phyloP scores from a whole-genome alignment of 2,329 filamentous ascomycete species.

The Fusarium incarnatum region DNA sequence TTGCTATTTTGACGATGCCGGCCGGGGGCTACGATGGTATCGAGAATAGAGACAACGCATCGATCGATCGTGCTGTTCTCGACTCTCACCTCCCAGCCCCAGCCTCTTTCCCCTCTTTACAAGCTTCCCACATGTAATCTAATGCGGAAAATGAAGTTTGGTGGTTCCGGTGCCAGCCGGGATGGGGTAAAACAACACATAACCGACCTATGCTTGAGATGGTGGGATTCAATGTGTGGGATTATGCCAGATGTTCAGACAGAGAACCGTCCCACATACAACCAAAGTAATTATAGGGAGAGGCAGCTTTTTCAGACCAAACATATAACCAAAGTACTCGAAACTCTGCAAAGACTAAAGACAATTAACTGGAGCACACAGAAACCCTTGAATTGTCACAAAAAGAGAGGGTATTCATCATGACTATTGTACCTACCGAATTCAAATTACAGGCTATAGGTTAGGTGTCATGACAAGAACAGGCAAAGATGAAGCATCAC shows the following conservation, averaged over 20 bases:
- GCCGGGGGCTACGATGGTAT: background rate
- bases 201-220: background rate
- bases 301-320: background rate
- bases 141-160: background rate
- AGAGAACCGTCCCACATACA: background rate
- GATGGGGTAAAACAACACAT: background rate
- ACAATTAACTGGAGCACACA: background rate
- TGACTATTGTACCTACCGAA: background rate
- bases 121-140: background rate
- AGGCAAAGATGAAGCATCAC: conserved; percentile 17
- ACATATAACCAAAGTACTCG: background rate
- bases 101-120: background rate
- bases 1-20: background rate
- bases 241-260: background rate
- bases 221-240: background rate
- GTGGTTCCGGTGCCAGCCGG: background rate
- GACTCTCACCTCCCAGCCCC: background rate
- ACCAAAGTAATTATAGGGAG: background rate
- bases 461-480: background rate
- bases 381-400: no score
- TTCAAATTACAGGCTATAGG: background rate
- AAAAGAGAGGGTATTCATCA: background rate
- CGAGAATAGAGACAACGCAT: background rate
- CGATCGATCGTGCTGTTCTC: background rate
- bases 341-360: no score